Base-by-base conservation (phyloP, 192 early-diverging fungal species). In the Geranomyces michiganensis region DNA sequence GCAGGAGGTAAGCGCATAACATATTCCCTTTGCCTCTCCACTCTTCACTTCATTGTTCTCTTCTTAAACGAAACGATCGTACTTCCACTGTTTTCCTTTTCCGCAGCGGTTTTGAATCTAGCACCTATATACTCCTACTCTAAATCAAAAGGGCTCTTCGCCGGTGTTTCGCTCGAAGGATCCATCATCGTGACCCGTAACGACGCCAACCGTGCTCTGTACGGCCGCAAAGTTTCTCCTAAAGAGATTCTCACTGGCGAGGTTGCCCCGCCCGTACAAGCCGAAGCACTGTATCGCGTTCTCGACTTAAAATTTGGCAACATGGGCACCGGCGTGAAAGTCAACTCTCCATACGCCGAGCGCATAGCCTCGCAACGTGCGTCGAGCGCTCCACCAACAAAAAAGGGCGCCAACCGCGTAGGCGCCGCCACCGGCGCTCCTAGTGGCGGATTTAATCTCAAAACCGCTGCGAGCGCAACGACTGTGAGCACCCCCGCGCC, bases 91-190 rank as follows among this genome's bases (percentile, higher is more conserved):
- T n/a, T 49, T 12, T 31, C 43, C 31, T 29, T 41, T 43, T 49
- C 0, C 17, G 17, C 59, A 61, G 56, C 78, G 29, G 67, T 78
- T 3, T 78, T 87, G 45, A 89, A 92, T 44, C 73, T 93, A 19
- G 92, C 96, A 3, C 92, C 96, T 19, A 91, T 96, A 45, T 94
- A 93, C 74, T 94, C 93, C 45, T 98, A 98, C 77, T 90, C 91
- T 70, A 94, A 96, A 70, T 86, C 92, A 26, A 90, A 89, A 76
- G 96, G 96, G 17, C 83, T 98, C 66, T 97, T 96, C 86, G 95
- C 92, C 22, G 96, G 96, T 29, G 86, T 92, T 3, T 93, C 92
- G 8, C 81, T 94, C 24, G 94, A 97, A 67, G 95, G 96, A 14
- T 90, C 94, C 0, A 87, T 92, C 19, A 89, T 98, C 33, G 65